Percentiles rank a stretch among this genome's conserved stretches.
These are phyloP conservation scores for Flammula alnicola DNA, from an alignment of 1,284 basidiomycete genomes.

Conservation along the genomic window DNA sequence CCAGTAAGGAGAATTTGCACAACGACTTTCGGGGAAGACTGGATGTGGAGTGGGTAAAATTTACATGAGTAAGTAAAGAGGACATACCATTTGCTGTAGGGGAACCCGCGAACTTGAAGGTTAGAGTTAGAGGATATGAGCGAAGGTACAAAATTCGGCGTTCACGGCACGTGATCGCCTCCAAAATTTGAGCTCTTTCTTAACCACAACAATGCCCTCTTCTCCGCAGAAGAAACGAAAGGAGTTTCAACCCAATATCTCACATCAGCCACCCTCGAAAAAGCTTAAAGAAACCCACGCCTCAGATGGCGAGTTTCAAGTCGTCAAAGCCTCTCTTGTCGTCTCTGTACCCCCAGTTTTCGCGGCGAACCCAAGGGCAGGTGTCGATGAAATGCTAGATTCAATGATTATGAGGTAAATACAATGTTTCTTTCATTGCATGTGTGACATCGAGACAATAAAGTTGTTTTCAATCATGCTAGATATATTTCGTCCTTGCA, in stretches of 20 bases:
- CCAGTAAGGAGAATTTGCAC: conserved; percentile 86
- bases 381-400: conserved; percentile 88
- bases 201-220: conserved; percentile 33
- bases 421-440: background rate
- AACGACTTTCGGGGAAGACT: conserved; percentile 79
- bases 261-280: conserved; percentile 32
- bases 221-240: conserved; percentile 45
- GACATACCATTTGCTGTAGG: conserved; percentile 9
- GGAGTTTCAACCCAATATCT: conserved; percentile 27
- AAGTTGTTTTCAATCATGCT: conserved; percentile 5
- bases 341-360: conserved; percentile 88
- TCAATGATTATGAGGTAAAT: conserved; percentile 90
- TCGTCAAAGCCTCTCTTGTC: conserved; percentile 67
- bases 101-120: too few relatives aligned
- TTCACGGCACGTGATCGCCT: conserved; percentile 16
- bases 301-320: conserved; percentile 59
- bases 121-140: too few relatives aligned
- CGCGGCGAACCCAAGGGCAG: conserved; percentile 67
- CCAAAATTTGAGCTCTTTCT: conserved; percentile 18
- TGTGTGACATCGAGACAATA: background rate
- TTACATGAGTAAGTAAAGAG: background rate
- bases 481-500: conserved; percentile 90
- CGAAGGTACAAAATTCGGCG: conserved; percentile 8
- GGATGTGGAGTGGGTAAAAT: conserved; percentile 3
- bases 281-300: conserved; percentile 33